Conservation (phyloP, 306 rosid species). For the Vicia sativa region DNA sequence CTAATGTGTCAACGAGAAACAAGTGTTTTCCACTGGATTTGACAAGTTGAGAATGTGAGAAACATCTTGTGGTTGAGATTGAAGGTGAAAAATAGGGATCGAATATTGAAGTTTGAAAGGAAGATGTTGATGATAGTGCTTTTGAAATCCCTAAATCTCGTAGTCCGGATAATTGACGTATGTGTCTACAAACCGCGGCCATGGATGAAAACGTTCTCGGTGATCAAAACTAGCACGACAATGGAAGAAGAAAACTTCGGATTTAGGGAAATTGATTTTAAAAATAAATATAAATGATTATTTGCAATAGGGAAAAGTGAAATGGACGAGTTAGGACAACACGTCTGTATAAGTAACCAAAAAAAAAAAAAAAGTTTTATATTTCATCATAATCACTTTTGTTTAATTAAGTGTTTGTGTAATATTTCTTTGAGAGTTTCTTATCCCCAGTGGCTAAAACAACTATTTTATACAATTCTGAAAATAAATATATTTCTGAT, state of each 20-base stretch:
- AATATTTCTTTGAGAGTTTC: too few relatives aligned
- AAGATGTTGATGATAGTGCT: constrained; percentile 16
- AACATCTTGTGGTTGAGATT: constrained; percentile 39
- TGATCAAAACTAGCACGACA: neutral
- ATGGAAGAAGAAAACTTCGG: neutral
- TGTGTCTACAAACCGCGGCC: constrained; percentile 65
- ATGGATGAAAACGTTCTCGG: constrained; percentile 26
- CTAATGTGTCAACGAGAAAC: constrained; percentile 90
- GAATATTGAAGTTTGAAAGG: constrained; percentile 26
- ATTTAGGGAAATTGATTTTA: neutral
- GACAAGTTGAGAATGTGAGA: constrained; percentile 55
- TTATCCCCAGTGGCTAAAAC: too few relatives aligned
- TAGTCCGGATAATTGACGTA: constrained; percentile 45
- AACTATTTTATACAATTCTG: too few relatives aligned
- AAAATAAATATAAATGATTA: too few relatives aligned
- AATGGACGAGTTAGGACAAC: too few relatives aligned
- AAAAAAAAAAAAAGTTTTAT: too few relatives aligned
- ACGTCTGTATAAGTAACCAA: too few relatives aligned
- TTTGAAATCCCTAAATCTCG: constrained; percentile 47
- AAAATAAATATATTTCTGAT: too few relatives aligned
- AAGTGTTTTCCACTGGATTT: constrained; percentile 71
- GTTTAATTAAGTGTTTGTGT: too few relatives aligned
- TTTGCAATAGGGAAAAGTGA: too few relatives aligned
- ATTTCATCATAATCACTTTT: too few relatives aligned
- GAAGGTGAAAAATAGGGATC: constrained; percentile 42